Evolutionary conservation across 2,329 filamentous ascomycete species (phyloP).

Genomic region (Colletotrichum aenigma): DNA sequence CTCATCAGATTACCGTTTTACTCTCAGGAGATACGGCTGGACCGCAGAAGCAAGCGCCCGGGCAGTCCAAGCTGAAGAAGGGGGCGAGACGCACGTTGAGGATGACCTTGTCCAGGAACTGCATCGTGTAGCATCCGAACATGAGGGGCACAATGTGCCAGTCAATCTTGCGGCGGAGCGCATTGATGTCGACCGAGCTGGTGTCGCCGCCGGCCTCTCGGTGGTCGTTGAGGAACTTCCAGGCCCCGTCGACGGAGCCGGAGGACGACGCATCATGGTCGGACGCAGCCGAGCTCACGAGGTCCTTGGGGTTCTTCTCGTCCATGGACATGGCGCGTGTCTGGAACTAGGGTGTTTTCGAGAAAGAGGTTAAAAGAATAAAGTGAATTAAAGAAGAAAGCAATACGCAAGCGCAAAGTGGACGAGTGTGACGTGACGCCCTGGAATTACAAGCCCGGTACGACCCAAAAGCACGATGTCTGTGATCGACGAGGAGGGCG

Average conservation of each 20-base stretch:
- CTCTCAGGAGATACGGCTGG: neutral
- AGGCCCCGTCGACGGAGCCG: constrained; percentile 46
- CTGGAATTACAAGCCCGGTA: neutral
- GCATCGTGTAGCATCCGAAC: constrained; percentile 66
- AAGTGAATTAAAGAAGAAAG: neutral
- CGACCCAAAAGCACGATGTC: neutral
- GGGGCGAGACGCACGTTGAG: constrained; percentile 54
- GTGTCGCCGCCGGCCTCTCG: constrained; percentile 37
- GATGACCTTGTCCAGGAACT: constrained; percentile 68
- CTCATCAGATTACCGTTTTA: neutral
- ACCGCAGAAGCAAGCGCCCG: neutral
- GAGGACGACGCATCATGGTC: constrained; percentile 11
- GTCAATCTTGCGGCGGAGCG: constrained; percentile 60
- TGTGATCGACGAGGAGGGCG: neutral
- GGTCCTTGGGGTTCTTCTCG: constrained; percentile 26
- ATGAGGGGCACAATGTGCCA: constrained; percentile 64
- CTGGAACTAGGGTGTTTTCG: neutral
- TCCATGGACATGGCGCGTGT: constrained; percentile 24
- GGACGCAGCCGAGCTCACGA: constrained; percentile 14
- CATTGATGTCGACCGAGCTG: constrained; percentile 43
- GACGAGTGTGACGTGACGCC: neutral
- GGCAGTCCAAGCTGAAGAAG: neutral
- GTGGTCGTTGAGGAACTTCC: constrained; percentile 48
- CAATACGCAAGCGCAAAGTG: neutral
- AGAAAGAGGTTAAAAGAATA: neutral